A percentile compares a stretch with the other conserved stretches of the same genome.
These are phyloP conservation scores for Candida palmyrensis DNA, from an alignment of 805 yeast species.

Conservation along the genomic window DNA sequence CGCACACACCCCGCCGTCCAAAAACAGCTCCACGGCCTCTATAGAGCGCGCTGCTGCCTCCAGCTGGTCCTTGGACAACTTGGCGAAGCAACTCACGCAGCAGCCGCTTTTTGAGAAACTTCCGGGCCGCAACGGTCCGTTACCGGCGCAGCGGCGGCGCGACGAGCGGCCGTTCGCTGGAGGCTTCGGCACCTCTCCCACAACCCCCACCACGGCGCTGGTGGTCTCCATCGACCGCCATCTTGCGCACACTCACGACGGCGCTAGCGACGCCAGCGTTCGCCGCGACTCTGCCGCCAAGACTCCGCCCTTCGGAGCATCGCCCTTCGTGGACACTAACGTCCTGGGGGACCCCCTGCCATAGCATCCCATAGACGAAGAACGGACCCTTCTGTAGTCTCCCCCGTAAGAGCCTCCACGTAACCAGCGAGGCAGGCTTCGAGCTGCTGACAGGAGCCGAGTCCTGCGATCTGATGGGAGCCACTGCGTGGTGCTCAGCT, in stretches of 20 bases:
- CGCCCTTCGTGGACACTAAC: too few relatives aligned
- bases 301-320: constrained; percentile 1
- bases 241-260: background rate
- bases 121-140: constrained; percentile 13
- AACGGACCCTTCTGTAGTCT: too few relatives aligned
- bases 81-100: constrained; percentile 34
- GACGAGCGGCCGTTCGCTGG: background rate
- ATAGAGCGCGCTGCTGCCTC: background rate
- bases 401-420: too few relatives aligned
- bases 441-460: too few relatives aligned
- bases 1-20: constrained; percentile 3
- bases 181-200: too few relatives aligned
- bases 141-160: background rate
- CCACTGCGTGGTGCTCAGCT: too few relatives aligned
- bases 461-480: too few relatives aligned
- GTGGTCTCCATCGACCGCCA: too few relatives aligned
- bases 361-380: too few relatives aligned
- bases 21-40: constrained; percentile 3
- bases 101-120: constrained; percentile 34
- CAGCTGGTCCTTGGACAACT: constrained; percentile 23
- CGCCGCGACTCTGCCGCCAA: background rate
- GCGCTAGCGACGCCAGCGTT: constrained; percentile 1
- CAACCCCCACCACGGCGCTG: too few relatives aligned
- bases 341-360: too few relatives aligned
- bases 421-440: too few relatives aligned